These are phyloP conservation scores for Spencermartinsiella ligniputridi DNA, from an alignment of 1,139 yeast species.

Conservation along the genomic window DNA sequence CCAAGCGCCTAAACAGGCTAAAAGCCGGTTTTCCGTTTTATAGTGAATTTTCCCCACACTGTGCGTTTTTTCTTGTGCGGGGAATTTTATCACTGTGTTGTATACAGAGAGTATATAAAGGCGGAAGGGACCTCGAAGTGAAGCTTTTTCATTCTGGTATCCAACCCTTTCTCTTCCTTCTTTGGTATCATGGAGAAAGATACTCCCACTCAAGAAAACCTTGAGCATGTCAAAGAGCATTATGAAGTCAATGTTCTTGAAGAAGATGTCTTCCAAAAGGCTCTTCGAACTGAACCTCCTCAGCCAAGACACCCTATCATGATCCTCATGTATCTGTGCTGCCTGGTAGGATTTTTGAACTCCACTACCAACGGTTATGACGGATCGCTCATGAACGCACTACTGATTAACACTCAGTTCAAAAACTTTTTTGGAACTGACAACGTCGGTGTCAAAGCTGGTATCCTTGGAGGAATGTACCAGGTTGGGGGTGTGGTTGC, in stretches of 20 bases:
- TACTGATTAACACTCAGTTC: conserved; percentile 10
- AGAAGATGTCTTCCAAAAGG: conserved; percentile 1
- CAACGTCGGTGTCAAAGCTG: conserved; percentile 13
- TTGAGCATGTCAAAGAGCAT: neutral
- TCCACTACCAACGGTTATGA: conserved; percentile 16
- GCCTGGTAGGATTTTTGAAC: conserved; percentile 11
- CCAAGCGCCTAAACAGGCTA: too few species aligned
- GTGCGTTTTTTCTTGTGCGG: too few species aligned
- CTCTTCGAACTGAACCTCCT: neutral
- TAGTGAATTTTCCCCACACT: too few species aligned
- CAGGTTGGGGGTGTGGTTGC: conserved; percentile 13
- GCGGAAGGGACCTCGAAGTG: too few species aligned
- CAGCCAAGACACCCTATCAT: conserved; percentile 5
- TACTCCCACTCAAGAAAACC: neutral
- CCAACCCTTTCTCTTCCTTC: too few species aligned
- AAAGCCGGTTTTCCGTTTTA: too few species aligned
- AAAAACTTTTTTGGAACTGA: conserved; percentile 9
- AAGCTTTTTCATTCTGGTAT: too few species aligned
- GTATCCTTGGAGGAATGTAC: conserved; percentile 12
- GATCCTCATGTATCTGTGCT: conserved; percentile 22
- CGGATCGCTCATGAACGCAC: conserved; percentile 14
- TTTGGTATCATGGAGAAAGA: too few species aligned
- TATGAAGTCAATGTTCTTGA: too few species aligned
- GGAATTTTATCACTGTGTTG: too few species aligned
- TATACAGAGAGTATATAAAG: too few species aligned